Base-by-base conservation (phyloP, 2,329 filamentous ascomycete species). In the Basipetospora sp. region DNA sequence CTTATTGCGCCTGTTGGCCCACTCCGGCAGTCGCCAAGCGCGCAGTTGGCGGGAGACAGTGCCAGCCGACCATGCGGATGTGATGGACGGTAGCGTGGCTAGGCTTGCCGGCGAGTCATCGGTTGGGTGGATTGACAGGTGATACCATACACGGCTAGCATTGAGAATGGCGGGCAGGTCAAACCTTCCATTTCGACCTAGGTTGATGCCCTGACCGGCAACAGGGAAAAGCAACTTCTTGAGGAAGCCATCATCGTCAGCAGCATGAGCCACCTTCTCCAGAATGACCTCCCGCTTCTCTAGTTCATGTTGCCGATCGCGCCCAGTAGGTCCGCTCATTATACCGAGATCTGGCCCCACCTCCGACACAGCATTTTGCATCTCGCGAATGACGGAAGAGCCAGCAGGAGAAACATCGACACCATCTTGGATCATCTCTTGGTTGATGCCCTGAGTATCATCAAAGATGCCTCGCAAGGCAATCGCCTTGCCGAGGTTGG, bases 371-470 rank as follows among this genome's bases (percentile, higher is more conserved):
- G 87, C 85, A 41, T 77, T 77, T 50, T 82, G 75, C 80, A 94
- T 92, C 53, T 94, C 87, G 27, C 81, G 77, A 11, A 88, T 55
- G 8, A 96, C 80, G 0, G 88, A 92, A 41, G 78, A 80, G n/a
- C 82, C 81, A 2, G 76, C 76, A 0, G 78, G 49, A 1, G 70
- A 60, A 2, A 92, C 70, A n/a, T 82, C 71, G 1, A 98, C 72
- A 8, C 90, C 90, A 47, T 98, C 90, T 44, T 88, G 80, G 51
- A 88, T 93, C 87, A 98, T 96, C 62, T 98, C 90, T 0, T 80
- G 71, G 48, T 96, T 96, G 60, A 98, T 94, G 36, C 90, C 90
- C 15, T 79, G 65, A n/a, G 67, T 74, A 49, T 96, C 90, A 47
- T 98, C 88, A 49, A 98, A 98, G 26, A 96, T 74, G 11, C 83